Conservation (phyloP, 192 early-diverging fungal species). For the Piromyces sp. region DNA sequence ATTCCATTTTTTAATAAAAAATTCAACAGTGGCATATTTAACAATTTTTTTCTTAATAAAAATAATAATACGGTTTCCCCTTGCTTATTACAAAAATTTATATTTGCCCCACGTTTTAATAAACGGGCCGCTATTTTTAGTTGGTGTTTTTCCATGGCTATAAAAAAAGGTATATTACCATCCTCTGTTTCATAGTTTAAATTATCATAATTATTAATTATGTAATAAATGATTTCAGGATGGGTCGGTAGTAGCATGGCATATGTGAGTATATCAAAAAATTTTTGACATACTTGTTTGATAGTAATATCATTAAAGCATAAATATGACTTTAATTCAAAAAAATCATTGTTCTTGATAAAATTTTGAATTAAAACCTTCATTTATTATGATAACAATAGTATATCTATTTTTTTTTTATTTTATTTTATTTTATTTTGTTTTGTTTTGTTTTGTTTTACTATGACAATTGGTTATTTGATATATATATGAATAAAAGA, state of each 20-base stretch:
- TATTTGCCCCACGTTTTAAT: neutral
- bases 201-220: neutral
- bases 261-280: neutral
- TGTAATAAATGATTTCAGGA: neutral
- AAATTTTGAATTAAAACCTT: neutral
- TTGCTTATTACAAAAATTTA: neutral
- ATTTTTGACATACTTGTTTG: neutral
- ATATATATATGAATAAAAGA: too few relatives aligned
- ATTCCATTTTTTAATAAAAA: neutral
- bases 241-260: neutral
- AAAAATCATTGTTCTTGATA: neutral
- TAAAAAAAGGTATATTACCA: neutral
- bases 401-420: too few relatives aligned
- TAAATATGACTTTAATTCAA: neutral
- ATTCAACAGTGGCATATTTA: neutral
- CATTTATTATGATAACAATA: too few relatives aligned
- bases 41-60: neutral
- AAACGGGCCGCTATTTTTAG: neutral
- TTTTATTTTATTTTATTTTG: too few relatives aligned
- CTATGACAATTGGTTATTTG: too few relatives aligned
- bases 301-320: neutral
- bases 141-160: neutral
- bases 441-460: too few relatives aligned
- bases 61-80: neutral
- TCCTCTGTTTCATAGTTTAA: neutral